A percentile compares a stretch with the other conserved stretches of the same genome.
phyloP scores from a whole-genome alignment of 1,284 basidiomycete species.

The Rhodotorula glutinis region DNA sequence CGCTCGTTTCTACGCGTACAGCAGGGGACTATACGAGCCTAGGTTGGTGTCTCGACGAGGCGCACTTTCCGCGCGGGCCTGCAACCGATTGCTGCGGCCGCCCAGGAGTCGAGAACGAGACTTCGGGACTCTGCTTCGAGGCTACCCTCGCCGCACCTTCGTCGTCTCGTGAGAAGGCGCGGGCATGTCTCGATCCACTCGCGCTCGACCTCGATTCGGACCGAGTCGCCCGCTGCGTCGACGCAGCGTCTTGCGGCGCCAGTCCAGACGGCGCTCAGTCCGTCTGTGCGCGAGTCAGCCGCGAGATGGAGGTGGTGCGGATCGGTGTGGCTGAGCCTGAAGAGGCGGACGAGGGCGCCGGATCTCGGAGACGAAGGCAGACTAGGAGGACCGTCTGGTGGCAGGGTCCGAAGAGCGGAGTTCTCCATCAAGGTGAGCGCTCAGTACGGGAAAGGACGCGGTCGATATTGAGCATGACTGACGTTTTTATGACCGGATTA shows the following conservation, averaged over 20 bases:
- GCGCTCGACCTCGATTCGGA: neutral
- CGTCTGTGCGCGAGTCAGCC: constrained; percentile 9
- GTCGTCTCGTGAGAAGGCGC: neutral
- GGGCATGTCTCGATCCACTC: constrained; percentile 14
- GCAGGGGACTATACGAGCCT: constrained; percentile 6
- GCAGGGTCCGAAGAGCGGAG: constrained; percentile 5
- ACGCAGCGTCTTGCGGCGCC: neutral
- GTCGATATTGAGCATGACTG: too few relatives aligned
- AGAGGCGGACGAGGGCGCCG: neutral
- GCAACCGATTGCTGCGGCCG: neutral
- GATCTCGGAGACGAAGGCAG: neutral
- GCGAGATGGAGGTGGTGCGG: constrained; percentile 9
- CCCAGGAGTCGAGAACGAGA: too few relatives aligned
- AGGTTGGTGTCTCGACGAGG: constrained; percentile 25
- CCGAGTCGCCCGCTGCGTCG: constrained; percentile 1
- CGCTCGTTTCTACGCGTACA: neutral
- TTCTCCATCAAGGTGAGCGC: constrained; percentile 5
- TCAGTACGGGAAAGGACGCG: neutral
- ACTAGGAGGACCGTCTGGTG: constrained; percentile 17
- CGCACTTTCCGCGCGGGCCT: neutral
- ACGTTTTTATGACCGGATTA: neutral
- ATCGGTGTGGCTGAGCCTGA: neutral
- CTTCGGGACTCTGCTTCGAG: neutral
- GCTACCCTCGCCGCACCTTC: too few relatives aligned
- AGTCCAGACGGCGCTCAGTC: too few relatives aligned